Percentiles rank a stretch among this genome's conserved stretches.
Conservation (phyloP, 2,329 filamentous ascomycete genomes). For the Amauroascus verrucosus region DNA sequence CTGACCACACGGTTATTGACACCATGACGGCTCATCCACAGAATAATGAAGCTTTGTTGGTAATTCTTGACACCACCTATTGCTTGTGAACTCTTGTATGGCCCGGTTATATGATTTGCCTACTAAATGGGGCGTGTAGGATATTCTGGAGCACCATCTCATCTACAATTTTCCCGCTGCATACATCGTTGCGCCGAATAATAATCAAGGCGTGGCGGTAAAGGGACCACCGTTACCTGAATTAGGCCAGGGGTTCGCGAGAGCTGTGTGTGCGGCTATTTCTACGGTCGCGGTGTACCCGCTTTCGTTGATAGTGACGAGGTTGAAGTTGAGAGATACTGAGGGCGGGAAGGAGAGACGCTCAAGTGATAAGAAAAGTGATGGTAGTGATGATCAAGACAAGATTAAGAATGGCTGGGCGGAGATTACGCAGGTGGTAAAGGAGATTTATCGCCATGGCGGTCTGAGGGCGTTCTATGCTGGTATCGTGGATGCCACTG, state of each 20-base stretch:
- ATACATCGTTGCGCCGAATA: not conserved
- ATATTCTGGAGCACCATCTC: not conserved
- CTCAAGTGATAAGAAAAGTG: constrained; percentile 23
- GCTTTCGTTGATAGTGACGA: constrained; percentile 68
- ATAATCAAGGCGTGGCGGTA: constrained; percentile 22
- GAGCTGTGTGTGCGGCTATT: constrained; percentile 65
- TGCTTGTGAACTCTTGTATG: not conserved
- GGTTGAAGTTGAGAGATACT: constrained; percentile 67
- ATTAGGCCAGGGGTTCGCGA: constrained; percentile 70
- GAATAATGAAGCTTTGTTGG: constrained; percentile 1
- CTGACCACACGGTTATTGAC: not conserved
- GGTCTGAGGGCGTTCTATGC: constrained; percentile 59
- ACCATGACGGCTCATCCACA: not conserved
- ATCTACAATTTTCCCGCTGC: not conserved
- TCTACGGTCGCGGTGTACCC: constrained; percentile 73
- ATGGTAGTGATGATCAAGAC: constrained; percentile 12
- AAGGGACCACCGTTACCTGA: constrained; percentile 51
- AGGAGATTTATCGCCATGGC: constrained; percentile 42
- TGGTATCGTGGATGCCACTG: constrained; percentile 53
- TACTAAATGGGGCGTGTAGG: not conserved
- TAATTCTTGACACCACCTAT: not conserved
- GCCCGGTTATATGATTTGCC: not conserved
- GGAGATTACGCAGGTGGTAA: constrained; percentile 21
- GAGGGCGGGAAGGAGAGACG: constrained; percentile 23
- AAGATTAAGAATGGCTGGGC: constrained; percentile 29